Base-by-base conservation (phyloP, 1,284 basidiomycete genomes). In the Blastosporella zonata region DNA sequence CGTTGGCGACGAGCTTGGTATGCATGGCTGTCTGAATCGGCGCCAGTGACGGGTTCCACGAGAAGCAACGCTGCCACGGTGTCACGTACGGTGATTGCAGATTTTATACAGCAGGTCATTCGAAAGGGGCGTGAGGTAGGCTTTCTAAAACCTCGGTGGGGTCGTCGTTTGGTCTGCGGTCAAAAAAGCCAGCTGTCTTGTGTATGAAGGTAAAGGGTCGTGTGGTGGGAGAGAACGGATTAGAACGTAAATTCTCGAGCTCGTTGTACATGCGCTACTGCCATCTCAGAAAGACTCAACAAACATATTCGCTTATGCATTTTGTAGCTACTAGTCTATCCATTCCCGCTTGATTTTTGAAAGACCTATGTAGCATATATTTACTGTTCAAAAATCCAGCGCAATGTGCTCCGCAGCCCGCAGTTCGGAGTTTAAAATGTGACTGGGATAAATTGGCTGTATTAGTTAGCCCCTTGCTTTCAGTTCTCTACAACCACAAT, bases 1-100 rank as follows among this genome's bases (percentile, higher is more conserved):
- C 76, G 65, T 97, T 95, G 56, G 92, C 81, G 27, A 88, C 90
- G 45, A 97, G 72, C 68, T 96, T 97, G 55, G 83, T 82, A 25
- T 90, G 81, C 67, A 94, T 79, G 5, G 78, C 72, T 25, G 84
- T 70, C 55, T 93, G 85, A 17, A 96, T 67, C 13, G 1, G 68
- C 66, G 6, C 83, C 72, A 12, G 79, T 69, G 38, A 97, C 79
- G 6, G 71, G 67, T 9, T 77, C 65, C 45, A 87, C 65, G 6
- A 78, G 71, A 18, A 78, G 67, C 18, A 97, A 73, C 1, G 79
- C 79, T 1, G 81, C 73, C 38, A 94, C 75, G 0, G 91, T 93
- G 45, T 78, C 71, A 43, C 81, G 81, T 13, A 96, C 72, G 40
- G 76, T 79, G 38, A 66, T n/a, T 65, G 60, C 87, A 87, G 43